A percentile compares a stretch with the other conserved stretches of the same genome.
Evolutionary conservation across 2,329 filamentous ascomycete genomes (phyloP).

Genomic region (Alternaria burnsii): DNA sequence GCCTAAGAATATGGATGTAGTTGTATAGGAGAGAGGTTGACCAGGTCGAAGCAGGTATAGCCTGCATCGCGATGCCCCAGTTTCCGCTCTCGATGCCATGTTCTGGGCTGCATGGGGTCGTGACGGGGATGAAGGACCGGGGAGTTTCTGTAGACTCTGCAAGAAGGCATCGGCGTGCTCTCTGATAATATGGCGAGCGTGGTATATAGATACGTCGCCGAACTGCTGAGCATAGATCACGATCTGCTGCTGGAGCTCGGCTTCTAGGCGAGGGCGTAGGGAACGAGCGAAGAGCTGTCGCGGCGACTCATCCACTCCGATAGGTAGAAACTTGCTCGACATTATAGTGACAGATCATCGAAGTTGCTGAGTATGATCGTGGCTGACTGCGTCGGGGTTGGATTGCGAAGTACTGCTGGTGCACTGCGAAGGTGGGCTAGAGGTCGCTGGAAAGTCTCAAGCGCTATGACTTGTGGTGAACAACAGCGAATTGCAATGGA

Average conservation of each 20-base stretch:
- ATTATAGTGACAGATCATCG: background rate
- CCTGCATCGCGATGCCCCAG: too few relatives aligned
- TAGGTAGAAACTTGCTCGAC: background rate
- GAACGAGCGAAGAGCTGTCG: background rate
- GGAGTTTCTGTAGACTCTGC: background rate
- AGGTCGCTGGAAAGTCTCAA: background rate
- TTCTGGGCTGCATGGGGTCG: background rate
- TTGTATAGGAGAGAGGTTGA: too few relatives aligned
- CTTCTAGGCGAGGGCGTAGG: background rate
- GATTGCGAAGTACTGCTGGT: background rate
- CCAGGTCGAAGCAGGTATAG: too few relatives aligned
- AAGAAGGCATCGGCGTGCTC: background rate
- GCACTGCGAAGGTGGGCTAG: background rate
- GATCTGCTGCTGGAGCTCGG: background rate
- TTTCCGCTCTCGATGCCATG: background rate
- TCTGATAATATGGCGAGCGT: background rate
- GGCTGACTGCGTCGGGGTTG: background rate
- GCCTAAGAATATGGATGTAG: background rate
- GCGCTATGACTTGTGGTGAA: background rate
- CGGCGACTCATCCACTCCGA: background rate
- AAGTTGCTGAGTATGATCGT: background rate
- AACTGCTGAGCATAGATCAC: background rate
- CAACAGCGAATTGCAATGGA: background rate
- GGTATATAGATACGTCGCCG: background rate
- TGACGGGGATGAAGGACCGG: background rate